Conservation (phyloP, 192 early-diverging fungal species). For the Coemansia sp. region DNA sequence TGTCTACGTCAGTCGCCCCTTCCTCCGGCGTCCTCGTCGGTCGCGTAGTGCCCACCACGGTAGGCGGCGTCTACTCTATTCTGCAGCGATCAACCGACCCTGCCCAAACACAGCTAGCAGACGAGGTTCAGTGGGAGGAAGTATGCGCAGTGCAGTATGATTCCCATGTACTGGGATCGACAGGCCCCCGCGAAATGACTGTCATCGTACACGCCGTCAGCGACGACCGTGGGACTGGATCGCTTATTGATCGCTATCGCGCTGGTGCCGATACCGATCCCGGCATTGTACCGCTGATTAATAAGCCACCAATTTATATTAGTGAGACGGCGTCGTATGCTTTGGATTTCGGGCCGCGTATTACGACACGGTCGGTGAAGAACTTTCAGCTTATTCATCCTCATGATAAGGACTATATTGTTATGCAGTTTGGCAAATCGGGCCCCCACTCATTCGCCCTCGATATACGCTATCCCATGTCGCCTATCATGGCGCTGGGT, state of each 20-base stretch:
- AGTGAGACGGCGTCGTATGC: slow-evolving; percentile 84
- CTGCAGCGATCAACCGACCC: slow-evolving; percentile 59
- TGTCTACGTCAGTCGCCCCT: neutral
- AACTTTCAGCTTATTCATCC: slow-evolving; percentile 97
- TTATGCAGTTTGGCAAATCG: slow-evolving; percentile 90
- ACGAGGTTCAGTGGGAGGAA: slow-evolving; percentile 12
- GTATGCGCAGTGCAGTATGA: slow-evolving; percentile 72
- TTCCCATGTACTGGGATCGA: slow-evolving; percentile 81
- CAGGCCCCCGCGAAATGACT: slow-evolving; percentile 91
- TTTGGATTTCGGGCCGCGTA: slow-evolving; percentile 90
- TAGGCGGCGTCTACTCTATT: slow-evolving; percentile 81
- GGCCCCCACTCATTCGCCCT: slow-evolving; percentile 76
- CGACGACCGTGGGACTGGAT: neutral
- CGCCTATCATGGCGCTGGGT: slow-evolving; percentile 82
- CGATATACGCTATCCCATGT: slow-evolving; percentile 90
- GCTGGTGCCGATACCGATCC: slow-evolving; percentile 33
- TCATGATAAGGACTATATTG: slow-evolving; percentile 88
- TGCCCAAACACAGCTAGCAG: slow-evolving; percentile 6
- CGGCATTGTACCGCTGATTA: slow-evolving; percentile 75
- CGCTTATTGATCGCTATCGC: slow-evolving; percentile 12
- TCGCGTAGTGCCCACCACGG: slow-evolving; percentile 65
- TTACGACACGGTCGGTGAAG: slow-evolving; percentile 87
- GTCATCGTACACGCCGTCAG: slow-evolving; percentile 61
- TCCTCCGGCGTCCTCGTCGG: slow-evolving; percentile 11
- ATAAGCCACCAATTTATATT: slow-evolving; percentile 94